A percentile compares a stretch with the other conserved stretches of the same genome.
Evolutionary conservation across 2,329 filamentous ascomycete species (phyloP).

Genomic region (Arthrinium phaeospermum): DNA sequence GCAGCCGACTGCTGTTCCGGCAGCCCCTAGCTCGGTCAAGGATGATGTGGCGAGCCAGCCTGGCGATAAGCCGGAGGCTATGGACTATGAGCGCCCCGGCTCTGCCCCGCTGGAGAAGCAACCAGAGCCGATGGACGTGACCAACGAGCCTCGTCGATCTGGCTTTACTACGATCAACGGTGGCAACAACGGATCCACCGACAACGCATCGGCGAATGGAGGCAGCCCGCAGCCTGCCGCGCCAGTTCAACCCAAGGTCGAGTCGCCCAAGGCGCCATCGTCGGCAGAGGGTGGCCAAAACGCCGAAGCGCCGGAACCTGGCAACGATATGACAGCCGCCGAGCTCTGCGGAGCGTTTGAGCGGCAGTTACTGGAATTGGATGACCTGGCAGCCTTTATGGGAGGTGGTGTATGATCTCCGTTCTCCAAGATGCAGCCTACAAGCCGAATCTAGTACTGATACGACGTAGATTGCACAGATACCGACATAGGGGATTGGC

Average conservation of each 20-base stretch:
- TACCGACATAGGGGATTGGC: conserved; percentile 6
- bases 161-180: conserved; percentile 66
- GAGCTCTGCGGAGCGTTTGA: conserved; percentile 66
- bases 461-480: conserved; percentile 14
- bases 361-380: conserved; percentile 63
- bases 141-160: conserved; percentile 60
- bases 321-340: conserved; percentile 60
- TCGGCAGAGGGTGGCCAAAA: conserved; percentile 32
- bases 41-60: conserved; percentile 61
- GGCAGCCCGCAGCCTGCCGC: conserved; percentile 38
- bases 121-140: conserved; percentile 45
- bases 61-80: conserved; percentile 60
- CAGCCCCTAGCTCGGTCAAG: conserved; percentile 51
- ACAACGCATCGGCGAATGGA: conserved; percentile 48
- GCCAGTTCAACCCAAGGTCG: conserved; percentile 42
- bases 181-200: conserved; percentile 60
- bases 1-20: conserved; percentile 29
- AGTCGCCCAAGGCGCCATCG: conserved; percentile 38
- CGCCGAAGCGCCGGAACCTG: conserved; percentile 34
- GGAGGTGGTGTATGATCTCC: conserved; percentile 60
- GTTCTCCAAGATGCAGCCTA: not conserved
- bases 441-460: conserved; percentile 14
- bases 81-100: conserved; percentile 61
- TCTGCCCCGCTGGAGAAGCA: conserved; percentile 42
- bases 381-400: conserved; percentile 68